Evolutionary conservation across 345 rosid species (phyloP).

Genomic region (Heritiera fomes): DNA sequence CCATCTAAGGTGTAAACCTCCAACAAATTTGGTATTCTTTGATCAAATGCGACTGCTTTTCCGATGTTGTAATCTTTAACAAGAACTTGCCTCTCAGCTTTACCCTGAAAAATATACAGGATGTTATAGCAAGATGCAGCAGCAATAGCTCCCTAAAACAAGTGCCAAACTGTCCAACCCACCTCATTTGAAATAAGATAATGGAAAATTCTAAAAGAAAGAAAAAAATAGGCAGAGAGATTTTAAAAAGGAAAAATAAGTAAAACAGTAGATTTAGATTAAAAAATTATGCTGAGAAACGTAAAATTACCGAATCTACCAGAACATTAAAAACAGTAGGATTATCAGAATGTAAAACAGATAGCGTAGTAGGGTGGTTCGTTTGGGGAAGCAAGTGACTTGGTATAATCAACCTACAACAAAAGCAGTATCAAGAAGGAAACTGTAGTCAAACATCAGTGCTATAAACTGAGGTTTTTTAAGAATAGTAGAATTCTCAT

Average conservation of each 20-base stretch:
- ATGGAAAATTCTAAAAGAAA: constrained; percentile 4
- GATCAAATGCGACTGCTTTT: constrained; percentile 80
- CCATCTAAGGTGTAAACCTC: constrained; percentile 92
- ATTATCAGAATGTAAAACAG: constrained; percentile 66
- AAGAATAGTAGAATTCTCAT: constrained; percentile 12
- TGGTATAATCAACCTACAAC: constrained; percentile 71
- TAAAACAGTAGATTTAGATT: background rate
- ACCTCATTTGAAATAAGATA: background rate
- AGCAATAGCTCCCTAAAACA: background rate
- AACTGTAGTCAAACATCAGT: constrained; percentile 12
- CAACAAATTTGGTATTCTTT: constrained; percentile 64
- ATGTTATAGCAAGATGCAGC: constrained; percentile 10
- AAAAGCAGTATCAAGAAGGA: constrained; percentile 24
- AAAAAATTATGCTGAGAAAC: background rate
- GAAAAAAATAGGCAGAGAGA: background rate
- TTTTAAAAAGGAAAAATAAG: background rate
- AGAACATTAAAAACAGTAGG: constrained; percentile 83
- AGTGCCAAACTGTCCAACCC: background rate
- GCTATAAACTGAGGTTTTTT: background rate
- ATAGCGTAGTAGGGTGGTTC: constrained; percentile 73
- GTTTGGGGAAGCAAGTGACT: constrained; percentile 80
- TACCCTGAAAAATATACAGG: constrained; percentile 48
- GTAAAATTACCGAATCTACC: constrained; percentile 77
- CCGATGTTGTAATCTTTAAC: constrained; percentile 83
- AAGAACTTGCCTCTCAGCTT: constrained; percentile 89